Percentiles rank a stretch among this genome's conserved stretches.
Conservation (phyloP, 352 stramenopile species). For the Chrysophaeum taylorii region DNA sequence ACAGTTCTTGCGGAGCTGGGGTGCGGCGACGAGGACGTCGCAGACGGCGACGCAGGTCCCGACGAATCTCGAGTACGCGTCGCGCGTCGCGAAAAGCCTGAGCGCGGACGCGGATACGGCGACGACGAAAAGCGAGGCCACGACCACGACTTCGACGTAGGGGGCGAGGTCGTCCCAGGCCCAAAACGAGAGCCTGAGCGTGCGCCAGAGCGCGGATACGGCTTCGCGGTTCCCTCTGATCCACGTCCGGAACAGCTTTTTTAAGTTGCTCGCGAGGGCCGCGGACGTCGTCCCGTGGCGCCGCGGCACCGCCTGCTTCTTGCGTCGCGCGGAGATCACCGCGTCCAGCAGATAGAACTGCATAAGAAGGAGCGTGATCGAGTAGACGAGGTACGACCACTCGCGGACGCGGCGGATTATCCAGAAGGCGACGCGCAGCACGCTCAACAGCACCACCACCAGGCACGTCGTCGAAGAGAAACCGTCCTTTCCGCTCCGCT, state of each 20-base stretch:
- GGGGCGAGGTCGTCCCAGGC: conserved; percentile 7
- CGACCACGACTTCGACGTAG: conserved; percentile 15
- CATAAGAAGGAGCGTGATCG: neutral
- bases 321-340: neutral
- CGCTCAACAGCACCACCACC: neutral
- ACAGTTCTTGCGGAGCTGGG: neutral
- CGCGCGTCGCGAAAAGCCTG: no score
- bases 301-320: conserved; percentile 4
- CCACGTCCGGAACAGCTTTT: neutral
- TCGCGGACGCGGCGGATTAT: neutral
- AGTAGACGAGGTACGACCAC: neutral
- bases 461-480: neutral
- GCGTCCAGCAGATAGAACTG: conserved; percentile 11
- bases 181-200: neutral
- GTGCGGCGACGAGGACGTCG: neutral
- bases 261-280: neutral
- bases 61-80: neutral
- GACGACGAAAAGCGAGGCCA: neutral
- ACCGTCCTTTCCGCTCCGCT: neutral
- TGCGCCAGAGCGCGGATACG: neutral
- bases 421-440: neutral
- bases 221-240: neutral
- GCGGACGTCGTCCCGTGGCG: neutral
- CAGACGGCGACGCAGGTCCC: neutral
- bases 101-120: neutral